A percentile compares a stretch with the other conserved stretches of the same genome.
Conservation (phyloP, 2,329 filamentous ascomycete species). For the Monilinia aucupariae region DNA sequence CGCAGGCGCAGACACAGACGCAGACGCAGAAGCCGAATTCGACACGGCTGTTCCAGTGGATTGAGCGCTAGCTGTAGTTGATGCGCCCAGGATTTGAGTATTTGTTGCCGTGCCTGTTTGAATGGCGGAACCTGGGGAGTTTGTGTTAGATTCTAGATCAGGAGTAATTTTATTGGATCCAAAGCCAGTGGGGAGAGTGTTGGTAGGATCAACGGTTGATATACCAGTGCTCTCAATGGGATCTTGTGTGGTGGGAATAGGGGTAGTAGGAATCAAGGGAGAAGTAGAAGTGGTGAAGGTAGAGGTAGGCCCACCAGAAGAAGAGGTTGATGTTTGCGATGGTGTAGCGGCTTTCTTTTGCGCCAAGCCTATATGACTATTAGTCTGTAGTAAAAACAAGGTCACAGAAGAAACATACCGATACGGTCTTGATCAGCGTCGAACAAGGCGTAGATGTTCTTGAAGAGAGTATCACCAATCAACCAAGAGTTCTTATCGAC, state of each 20-base stretch:
- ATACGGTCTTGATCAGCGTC: conserved; percentile 65
- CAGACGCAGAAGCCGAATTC: background rate
- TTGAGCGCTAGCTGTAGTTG: background rate
- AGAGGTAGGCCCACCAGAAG: conserved; percentile 19
- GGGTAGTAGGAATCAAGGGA: background rate
- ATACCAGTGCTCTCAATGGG: background rate
- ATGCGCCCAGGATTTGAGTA: background rate
- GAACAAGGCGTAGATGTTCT: conserved; percentile 85
- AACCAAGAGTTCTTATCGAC: conserved; percentile 60
- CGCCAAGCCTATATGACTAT: conserved; percentile 13
- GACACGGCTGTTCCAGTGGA: conserved; percentile 6
- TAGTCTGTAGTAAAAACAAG: background rate
- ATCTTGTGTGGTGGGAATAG: background rate
- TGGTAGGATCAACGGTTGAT: background rate
- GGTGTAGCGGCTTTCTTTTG: background rate
- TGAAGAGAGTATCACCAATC: conserved; percentile 79
- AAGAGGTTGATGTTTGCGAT: conserved; percentile 13
- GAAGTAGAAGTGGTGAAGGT: conserved; percentile 2
- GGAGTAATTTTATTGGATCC: conserved; percentile 2
- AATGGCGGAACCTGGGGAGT: background rate
- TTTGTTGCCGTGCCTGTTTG: background rate
- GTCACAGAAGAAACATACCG: conserved; percentile 42
- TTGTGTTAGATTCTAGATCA: conserved; percentile 1
- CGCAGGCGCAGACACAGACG: background rate
- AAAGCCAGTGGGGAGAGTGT: background rate